These are phyloP conservation scores for Xylariaceae sp. DNA, from an alignment of 2,329 filamentous ascomycete species.

Conservation along the genomic window DNA sequence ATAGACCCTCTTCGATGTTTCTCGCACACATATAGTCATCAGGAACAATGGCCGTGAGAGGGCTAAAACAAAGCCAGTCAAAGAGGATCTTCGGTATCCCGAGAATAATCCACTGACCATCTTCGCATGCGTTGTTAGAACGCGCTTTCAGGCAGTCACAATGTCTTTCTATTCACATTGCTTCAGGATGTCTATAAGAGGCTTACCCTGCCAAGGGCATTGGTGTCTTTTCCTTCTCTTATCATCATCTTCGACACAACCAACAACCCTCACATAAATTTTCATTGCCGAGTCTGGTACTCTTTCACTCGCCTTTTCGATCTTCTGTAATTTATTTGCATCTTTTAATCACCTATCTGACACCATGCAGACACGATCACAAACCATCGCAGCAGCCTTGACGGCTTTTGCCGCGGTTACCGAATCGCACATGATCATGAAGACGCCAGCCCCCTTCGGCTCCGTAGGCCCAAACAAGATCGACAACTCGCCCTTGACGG, in stretches of 20 bases:
- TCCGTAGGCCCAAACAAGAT: slow-evolving; percentile 42
- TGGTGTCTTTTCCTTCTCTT: slow-evolving; percentile 2
- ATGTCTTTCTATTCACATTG: neutral
- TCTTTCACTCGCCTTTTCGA: slow-evolving; percentile 10
- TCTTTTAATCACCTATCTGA: slow-evolving; percentile 23
- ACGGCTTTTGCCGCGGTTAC: slow-evolving; percentile 54
- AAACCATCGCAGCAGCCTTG: slow-evolving; percentile 47
- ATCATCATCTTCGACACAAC: slow-evolving; percentile 1
- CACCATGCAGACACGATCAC: slow-evolving; percentile 48
- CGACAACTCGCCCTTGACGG: slow-evolving; percentile 63
- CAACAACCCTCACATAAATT: slow-evolving; percentile 3
- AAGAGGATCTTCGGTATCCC: neutral
- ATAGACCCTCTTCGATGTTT: neutral
- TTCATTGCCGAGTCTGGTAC: slow-evolving; percentile 25
- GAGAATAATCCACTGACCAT: neutral
- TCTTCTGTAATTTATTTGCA: neutral
- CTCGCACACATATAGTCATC: neutral
- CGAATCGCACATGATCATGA: slow-evolving; percentile 70
- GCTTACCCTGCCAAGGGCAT: neutral
- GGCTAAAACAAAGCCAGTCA: neutral
- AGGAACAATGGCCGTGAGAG: slow-evolving; percentile 5
- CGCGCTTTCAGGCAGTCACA: slow-evolving; percentile 3
- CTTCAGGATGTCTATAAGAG: slow-evolving; percentile 20
- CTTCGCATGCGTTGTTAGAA: neutral
- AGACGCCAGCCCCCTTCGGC: slow-evolving; percentile 60